Percentiles rank a stretch among this genome's conserved stretches.
Evolutionary conservation across 1,284 basidiomycete genomes (phyloP).

Genomic region (Cryptococcus amylolentus): DNA sequence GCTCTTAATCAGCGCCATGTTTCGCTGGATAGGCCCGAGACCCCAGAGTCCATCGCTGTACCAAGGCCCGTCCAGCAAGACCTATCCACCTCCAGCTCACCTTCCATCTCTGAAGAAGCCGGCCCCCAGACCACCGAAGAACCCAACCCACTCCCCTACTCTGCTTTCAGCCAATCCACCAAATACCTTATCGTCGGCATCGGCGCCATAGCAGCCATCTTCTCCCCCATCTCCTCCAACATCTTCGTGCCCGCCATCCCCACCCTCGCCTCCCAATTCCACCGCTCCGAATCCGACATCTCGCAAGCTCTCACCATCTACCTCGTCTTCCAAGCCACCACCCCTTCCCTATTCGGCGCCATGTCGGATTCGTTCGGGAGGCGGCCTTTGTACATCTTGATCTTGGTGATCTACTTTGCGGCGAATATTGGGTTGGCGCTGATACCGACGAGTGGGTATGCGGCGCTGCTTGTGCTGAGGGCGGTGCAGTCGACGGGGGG

Average conservation of each 20-base stretch:
- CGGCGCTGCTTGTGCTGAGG: slow-evolving; percentile 43
- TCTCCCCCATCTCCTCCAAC: slow-evolving; percentile 35
- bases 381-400: slow-evolving; percentile 43
- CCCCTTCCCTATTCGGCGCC: slow-evolving; percentile 43
- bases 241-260: slow-evolving; percentile 47
- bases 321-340: slow-evolving; percentile 46
- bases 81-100: no score
- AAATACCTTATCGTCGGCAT: slow-evolving; percentile 32
- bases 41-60: no score
- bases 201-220: slow-evolving; percentile 30
- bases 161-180: slow-evolving; percentile 27
- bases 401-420: slow-evolving; percentile 42
- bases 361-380: slow-evolving; percentile 38
- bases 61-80: no score
- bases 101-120: no score
- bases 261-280: slow-evolving; percentile 32
- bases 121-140: no score
- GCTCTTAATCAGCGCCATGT: no score
- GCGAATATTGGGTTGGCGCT: slow-evolving; percentile 45
- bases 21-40: no score
- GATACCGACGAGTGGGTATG: slow-evolving; percentile 39
- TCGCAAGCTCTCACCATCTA: slow-evolving; percentile 47
- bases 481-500: slow-evolving; percentile 46
- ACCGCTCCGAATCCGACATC: slow-evolving; percentile 34
- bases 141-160: slow-evolving; percentile 23